These are phyloP conservation scores for Tricladium varicosporioides DNA, from an alignment of 2,329 filamentous ascomycete genomes.

Conservation along the genomic window DNA sequence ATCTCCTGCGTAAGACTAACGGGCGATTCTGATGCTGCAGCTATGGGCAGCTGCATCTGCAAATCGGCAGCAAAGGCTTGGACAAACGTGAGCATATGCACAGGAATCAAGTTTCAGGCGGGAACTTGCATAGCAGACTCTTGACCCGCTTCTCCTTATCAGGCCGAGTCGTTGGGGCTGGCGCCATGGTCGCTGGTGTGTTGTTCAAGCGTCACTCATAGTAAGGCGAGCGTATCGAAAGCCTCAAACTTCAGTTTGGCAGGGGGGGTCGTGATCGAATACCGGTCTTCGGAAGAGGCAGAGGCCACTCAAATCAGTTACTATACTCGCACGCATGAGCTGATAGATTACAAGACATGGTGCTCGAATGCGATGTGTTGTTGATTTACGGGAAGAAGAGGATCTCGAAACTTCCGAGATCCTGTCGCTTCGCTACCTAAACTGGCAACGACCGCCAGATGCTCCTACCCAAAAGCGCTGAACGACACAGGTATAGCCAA, in stretches of 20 bases:
- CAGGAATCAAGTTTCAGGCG: conserved; percentile 9
- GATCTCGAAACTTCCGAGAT: too few species aligned
- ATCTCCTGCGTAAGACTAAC: conserved; percentile 40
- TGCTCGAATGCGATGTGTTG: too few species aligned
- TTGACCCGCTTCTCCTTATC: conserved; percentile 35
- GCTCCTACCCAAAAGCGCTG: too few species aligned
- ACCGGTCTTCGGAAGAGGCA: too few species aligned
- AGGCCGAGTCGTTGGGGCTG: conserved; percentile 14
- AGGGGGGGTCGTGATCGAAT: too few species aligned
- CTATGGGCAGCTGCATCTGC: conserved; percentile 23
- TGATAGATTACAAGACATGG: too few species aligned
- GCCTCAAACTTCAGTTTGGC: background rate
- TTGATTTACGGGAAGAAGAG: too few species aligned
- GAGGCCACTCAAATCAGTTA: too few species aligned
- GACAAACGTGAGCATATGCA: conserved; percentile 1
- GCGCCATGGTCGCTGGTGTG: conserved; percentile 20
- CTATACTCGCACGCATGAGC: too few species aligned
- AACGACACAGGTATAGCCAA: background rate
- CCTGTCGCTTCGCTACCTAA: too few species aligned
- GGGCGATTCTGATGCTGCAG: conserved; percentile 16
- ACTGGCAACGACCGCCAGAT: too few species aligned
- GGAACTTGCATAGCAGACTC: conserved; percentile 33
- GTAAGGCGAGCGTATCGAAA: background rate
- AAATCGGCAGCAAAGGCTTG: conserved; percentile 29
- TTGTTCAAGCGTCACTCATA: background rate